Evolutionary conservation across 75 land plant genomes (phyloP), one percentile per base, ranked within the genome.

Genomic region (Chamaecyparis obtusa): DNA sequence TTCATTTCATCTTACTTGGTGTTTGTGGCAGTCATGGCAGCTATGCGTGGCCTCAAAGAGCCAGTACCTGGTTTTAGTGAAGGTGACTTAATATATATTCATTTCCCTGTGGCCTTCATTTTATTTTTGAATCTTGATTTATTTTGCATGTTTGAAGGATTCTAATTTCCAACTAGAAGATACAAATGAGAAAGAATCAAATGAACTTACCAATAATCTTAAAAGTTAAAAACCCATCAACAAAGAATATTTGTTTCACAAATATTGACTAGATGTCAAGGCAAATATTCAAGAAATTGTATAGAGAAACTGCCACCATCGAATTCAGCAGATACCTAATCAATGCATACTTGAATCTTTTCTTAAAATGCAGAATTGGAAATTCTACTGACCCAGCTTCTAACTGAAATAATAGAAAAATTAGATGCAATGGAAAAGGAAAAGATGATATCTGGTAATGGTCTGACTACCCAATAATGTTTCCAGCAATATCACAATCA

Each of bases 41-140:
- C 98, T 87, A 92, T 96, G 80, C 93, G 89, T 93, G 96, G 98
- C 9, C 87, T 96, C 35, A 93, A 87, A 74, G 94, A 95, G 88
- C 95, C 95, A 74, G 90, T 94, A 33, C 24, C 89, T 76, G 88
- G 85, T 27, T 75, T 95, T 37, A 71, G 89, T 9, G 92, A 96
- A 91, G 95, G 98, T 95, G 41, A 85, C 87, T 89, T n/a, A n/a
- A n/a, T 77, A 51, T 64, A 76, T 36, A 17, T 46, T 84, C 17
- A 48, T 77, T 48, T 88, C 55, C 71, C 77, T 69, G 30, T n/a
- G 54, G 33, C 44, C 74, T 86, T 84, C 27, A 9, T 49, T 32
- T 64, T 46, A 17, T 79, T 32, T 75, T 9, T 85, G 39, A 87
- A 37, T 85, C 16, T n/a, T 49, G 39, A 57, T 30, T 87, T 43